A percentile compares a stretch with the other conserved stretches of the same genome.
Conservation (phyloP, 345 rosid genomes). For the Arabidopsis thaliana region DNA sequence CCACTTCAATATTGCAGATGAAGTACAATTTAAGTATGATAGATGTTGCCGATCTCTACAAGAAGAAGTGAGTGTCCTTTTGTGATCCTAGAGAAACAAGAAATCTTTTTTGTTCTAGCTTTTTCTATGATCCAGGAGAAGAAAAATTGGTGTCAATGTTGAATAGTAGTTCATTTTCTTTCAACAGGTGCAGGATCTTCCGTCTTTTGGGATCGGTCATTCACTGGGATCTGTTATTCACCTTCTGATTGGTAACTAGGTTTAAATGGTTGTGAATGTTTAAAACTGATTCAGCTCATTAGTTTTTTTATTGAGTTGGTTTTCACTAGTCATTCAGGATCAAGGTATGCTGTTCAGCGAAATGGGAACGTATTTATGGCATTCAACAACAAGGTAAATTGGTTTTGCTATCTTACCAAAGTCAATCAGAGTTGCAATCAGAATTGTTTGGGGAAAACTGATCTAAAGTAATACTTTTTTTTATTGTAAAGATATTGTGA, state of each 20-base stretch:
- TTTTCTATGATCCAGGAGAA: not conserved
- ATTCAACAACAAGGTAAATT: constrained; percentile 90
- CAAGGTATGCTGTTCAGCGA: constrained; percentile 94
- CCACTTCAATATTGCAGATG: constrained; percentile 93
- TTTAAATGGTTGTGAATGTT: constrained; percentile 20
- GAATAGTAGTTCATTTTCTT: not conserved
- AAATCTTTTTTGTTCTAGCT: not conserved
- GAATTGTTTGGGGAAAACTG: not conserved
- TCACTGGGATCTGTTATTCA: constrained; percentile 95
- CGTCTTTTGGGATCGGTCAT: constrained; percentile 92
- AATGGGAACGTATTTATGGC: constrained; percentile 87
- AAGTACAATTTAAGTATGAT: constrained; percentile 93
- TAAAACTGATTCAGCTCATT: constrained; percentile 21
- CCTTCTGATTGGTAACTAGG: constrained; percentile 80
- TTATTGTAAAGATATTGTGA: not conserved
- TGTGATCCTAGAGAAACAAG: constrained; percentile 2
- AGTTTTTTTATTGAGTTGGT: constrained; percentile 39
- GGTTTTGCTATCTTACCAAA: constrained; percentile 15
- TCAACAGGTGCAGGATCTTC: constrained; percentile 83
- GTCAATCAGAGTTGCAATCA: not conserved
- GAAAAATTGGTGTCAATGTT: not conserved
- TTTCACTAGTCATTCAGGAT: constrained; percentile 58
- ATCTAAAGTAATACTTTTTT: not conserved
- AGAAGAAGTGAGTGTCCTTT: constrained; percentile 64
- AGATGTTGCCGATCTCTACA: constrained; percentile 77